Base-by-base conservation (phyloP, 345 rosid genomes). In the Sonneratia alba region DNA sequence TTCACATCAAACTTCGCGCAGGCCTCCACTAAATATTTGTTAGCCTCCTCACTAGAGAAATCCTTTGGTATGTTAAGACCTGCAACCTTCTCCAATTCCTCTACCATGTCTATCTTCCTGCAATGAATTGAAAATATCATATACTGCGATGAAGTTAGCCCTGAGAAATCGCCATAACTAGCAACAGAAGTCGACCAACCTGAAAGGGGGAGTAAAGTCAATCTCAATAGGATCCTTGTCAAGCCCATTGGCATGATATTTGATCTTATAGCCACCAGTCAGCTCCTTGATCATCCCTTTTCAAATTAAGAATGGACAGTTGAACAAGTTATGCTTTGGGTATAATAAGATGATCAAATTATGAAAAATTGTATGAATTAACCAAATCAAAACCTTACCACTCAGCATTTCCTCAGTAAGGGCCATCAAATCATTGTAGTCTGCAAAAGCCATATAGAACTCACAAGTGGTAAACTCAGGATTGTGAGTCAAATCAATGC, bases 381-480 rank as follows among this genome's bases (percentile, higher is more conserved):
- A 67, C 37, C 11, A 36, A 34, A 68, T 49, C 11, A 53, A 10
- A 66, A 66, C 71, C 86, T 77, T 77, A 86, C 99, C 99, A 72
- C 99, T 92, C 79, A 95, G 61, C 94, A 95, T 81, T 65, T 78
- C 69, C 84, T 95, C 99, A 18, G 97, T 95, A 67, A 95, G 90
- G 51, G 79, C 80, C 98, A 95, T 95, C 82, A 95, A 65, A 77
- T 95, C 99, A 57, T 95, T 82, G 82, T 95, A 95, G 81, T 92
- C 99, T 0, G 97, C 98, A 65, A 70, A 96, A n/a, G 98, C 99
- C 99, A 92, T 92, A 73, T 96, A 96, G 81, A 96, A 96, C 82
- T 96, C 99, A 70, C 97, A 96, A 70, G 98, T 92, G 67, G 99
- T 92, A 81, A 92, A 96, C 83, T 96, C 98, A 16, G 99, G 98